phyloP scores from a whole-genome alignment of 306 rosid genomes.

The Mucuna pruriens region DNA sequence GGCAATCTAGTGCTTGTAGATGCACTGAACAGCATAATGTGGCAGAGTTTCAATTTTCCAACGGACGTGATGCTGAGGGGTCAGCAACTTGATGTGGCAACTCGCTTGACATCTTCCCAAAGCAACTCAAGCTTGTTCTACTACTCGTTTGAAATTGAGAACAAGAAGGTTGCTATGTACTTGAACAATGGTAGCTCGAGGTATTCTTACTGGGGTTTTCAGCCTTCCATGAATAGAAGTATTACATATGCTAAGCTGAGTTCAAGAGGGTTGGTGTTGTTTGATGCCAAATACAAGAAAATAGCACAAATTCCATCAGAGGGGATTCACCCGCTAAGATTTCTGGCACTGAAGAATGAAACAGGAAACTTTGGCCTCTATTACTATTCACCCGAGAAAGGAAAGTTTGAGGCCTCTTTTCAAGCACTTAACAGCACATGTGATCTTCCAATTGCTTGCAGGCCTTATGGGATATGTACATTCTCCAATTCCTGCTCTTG shows the following conservation, averaged over 20 bases:
- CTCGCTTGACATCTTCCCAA: constrained; percentile 69
- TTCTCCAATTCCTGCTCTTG: constrained; percentile 78
- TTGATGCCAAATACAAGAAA: constrained; percentile 63
- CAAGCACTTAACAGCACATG: constrained; percentile 83
- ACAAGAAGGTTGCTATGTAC: constrained; percentile 62
- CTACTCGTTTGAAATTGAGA: constrained; percentile 76
- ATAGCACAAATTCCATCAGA: constrained; percentile 69
- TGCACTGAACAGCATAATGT: constrained; percentile 53
- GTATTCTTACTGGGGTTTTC: constrained; percentile 91
- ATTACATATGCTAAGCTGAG: constrained; percentile 65
- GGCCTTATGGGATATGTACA: constrained; percentile 82
- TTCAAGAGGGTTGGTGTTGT: constrained; percentile 63
- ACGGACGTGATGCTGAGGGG: constrained; percentile 86
- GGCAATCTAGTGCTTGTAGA: constrained; percentile 85
- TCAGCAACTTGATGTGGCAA: constrained; percentile 79
- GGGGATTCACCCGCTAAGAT: constrained; percentile 54
- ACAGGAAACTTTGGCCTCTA: constrained; percentile 87
- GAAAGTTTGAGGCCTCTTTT: constrained; percentile 71
- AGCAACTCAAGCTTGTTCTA: constrained; percentile 58
- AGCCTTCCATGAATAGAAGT: constrained; percentile 70
- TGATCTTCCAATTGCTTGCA: constrained; percentile 87
- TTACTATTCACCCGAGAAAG: constrained; percentile 59
- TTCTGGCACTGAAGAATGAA: constrained; percentile 71
- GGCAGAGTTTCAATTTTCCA: constrained; percentile 99
- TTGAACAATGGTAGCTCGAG: constrained; percentile 58